Evolutionary conservation across 306 rosid species (phyloP).

Genomic region (Datisca glomerata): DNA sequence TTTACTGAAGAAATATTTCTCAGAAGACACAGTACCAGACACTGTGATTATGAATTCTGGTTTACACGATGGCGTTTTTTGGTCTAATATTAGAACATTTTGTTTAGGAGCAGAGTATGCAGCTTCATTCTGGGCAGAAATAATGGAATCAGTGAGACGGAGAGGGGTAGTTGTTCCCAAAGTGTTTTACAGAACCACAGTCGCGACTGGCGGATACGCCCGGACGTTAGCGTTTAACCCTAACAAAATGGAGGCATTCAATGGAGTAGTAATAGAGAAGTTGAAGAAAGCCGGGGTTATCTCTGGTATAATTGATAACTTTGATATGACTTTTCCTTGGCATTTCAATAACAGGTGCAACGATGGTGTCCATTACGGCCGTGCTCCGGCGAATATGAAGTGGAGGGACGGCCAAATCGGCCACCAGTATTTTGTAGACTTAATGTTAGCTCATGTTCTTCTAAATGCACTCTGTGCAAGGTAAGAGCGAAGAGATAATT

Average conservation of each 20-base stretch:
- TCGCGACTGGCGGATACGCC: constrained; percentile 83
- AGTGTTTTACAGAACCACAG: constrained; percentile 60
- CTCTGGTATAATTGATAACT: constrained; percentile 66
- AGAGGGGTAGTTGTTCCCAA: constrained; percentile 54
- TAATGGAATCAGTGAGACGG: constrained; percentile 36
- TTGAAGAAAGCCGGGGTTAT: constrained; percentile 47
- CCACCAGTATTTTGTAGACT: constrained; percentile 84
- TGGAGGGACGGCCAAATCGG: constrained; percentile 86
- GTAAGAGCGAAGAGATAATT: constrained; percentile 2
- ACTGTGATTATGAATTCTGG: constrained; percentile 81
- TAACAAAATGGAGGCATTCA: constrained; percentile 74
- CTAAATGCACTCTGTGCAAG: constrained; percentile 59
- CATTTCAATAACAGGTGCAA: constrained; percentile 76
- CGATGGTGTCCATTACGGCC: constrained; percentile 88
- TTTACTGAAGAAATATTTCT: constrained; percentile 52
- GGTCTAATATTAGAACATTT: constrained; percentile 55
- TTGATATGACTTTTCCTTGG: constrained; percentile 89
- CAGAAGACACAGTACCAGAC: constrained; percentile 57
- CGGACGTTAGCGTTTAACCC: constrained; percentile 69
- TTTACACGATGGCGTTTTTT: constrained; percentile 64
- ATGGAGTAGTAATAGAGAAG: constrained; percentile 54
- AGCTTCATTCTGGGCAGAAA: constrained; percentile 65
- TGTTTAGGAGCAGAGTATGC: constrained; percentile 53
- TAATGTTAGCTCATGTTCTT: constrained; percentile 77
- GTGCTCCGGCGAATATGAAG: constrained; percentile 57